phyloP scores from a whole-genome alignment of 2,329 filamentous ascomycete genomes.

The Ophiostoma novo-ulmi region DNA sequence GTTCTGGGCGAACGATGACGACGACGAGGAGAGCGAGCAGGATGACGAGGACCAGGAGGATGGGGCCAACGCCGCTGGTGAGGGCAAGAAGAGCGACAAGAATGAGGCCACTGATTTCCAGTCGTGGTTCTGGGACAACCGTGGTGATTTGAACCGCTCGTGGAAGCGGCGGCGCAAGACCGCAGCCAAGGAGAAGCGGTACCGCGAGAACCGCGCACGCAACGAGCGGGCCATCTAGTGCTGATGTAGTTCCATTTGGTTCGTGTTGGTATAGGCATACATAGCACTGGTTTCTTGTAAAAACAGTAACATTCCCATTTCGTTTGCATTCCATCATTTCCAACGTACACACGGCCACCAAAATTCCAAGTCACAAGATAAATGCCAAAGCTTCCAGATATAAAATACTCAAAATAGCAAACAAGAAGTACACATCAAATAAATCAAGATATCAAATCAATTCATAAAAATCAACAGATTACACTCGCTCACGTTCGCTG shows the following conservation, averaged over 20 bases:
- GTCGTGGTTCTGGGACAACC: slow-evolving; percentile 63
- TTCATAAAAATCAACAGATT: not conserved
- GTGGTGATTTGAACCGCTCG: slow-evolving; percentile 58
- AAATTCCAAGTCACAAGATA: not conserved
- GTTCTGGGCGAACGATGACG: slow-evolving; percentile 37
- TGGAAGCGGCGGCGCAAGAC: slow-evolving; percentile 62
- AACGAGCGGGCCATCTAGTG: slow-evolving; percentile 37
- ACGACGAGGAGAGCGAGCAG: slow-evolving; percentile 41
- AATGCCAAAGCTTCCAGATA: not conserved
- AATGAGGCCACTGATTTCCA: slow-evolving; percentile 51
- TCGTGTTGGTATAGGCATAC: not conserved
- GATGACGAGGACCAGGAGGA: slow-evolving; percentile 35
- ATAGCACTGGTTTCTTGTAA: not conserved
- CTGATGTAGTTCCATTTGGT: not conserved
- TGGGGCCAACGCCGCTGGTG: slow-evolving; percentile 24
- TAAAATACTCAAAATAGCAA: not conserved
- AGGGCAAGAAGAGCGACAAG: slow-evolving; percentile 23
- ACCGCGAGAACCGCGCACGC: slow-evolving; percentile 56
- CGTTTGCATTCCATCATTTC: not conserved
- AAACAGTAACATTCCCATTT: not conserved
- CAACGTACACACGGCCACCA: not conserved
- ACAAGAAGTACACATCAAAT: not conserved
- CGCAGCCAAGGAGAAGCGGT: slow-evolving; percentile 61
- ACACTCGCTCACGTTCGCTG: slow-evolving; percentile 3
- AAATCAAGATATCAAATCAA: not conserved